phyloP scores from a whole-genome alignment of 2,329 filamentous ascomycete genomes.

The Cytospora piceicola region DNA sequence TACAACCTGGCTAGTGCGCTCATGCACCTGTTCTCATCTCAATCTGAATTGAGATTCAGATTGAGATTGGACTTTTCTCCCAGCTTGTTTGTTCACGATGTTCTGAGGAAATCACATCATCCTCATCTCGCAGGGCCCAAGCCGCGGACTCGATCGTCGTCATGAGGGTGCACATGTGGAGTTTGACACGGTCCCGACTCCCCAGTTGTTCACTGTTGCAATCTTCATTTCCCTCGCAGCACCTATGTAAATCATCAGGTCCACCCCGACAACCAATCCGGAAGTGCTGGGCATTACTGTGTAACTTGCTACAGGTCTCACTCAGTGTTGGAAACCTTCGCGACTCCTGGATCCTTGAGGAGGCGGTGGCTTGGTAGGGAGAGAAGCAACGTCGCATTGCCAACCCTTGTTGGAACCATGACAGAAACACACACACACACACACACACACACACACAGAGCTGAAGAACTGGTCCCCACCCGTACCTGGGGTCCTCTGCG shows the following conservation, averaged over 20 bases:
- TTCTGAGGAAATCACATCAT: conserved; percentile 19
- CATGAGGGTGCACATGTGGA: conserved; percentile 17
- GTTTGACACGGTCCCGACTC: conserved; percentile 6
- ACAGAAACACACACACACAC: too few relatives aligned
- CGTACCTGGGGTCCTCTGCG: neutral
- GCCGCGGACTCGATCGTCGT: conserved; percentile 11
- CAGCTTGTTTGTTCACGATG: neutral
- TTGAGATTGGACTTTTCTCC: conserved; percentile 3
- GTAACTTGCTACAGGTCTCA: too few relatives aligned
- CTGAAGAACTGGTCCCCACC: too few relatives aligned
- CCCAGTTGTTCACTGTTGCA: neutral
- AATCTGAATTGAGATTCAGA: conserved; percentile 5
- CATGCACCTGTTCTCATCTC: neutral
- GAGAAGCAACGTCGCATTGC: neutral
- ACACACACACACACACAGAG: too few relatives aligned
- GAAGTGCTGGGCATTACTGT: conserved; percentile 2
- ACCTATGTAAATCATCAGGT: conserved; percentile 6
- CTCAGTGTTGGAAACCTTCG: too few relatives aligned
- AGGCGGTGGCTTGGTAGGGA: neutral
- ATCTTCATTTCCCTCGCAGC: conserved; percentile 16
- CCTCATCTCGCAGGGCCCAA: conserved; percentile 7
- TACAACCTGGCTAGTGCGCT: too few relatives aligned
- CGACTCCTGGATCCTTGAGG: neutral
- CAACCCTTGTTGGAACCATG: neutral
- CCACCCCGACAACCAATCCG: conserved; percentile 11